These are phyloP conservation scores for Metarhizium rileyi DNA, from an alignment of 2,329 filamentous ascomycete species.

Conservation along the genomic window DNA sequence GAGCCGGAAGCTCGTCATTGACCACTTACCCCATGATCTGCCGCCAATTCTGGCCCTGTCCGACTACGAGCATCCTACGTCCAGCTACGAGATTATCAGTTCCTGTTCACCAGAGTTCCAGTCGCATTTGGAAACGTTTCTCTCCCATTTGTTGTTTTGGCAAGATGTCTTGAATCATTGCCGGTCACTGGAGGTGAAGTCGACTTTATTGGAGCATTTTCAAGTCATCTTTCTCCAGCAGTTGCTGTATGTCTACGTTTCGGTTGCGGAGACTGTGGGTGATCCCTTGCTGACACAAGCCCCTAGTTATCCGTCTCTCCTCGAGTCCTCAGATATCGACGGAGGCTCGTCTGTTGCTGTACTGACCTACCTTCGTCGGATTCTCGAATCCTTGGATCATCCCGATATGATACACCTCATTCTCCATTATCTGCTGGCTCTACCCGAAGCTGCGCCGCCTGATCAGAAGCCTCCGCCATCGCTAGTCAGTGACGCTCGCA, in stretches of 20 bases:
- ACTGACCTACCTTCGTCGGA: slow-evolving; percentile 81
- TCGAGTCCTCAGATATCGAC: slow-evolving; percentile 95
- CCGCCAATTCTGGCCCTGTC: slow-evolving; percentile 82
- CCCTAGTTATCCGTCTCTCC: slow-evolving; percentile 76
- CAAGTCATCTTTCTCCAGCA: slow-evolving; percentile 95
- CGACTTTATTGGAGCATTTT: slow-evolving; percentile 90
- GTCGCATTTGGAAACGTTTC: slow-evolving; percentile 82
- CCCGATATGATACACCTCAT: slow-evolving; percentile 92
- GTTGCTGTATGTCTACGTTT: slow-evolving; percentile 68
- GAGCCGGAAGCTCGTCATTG: slow-evolving; percentile 70
- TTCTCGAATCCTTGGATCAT: slow-evolving; percentile 84
- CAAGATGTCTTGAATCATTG: slow-evolving; percentile 97
- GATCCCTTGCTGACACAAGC: neutral
- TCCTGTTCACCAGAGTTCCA: slow-evolving; percentile 68
- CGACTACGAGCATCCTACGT: slow-evolving; percentile 69
- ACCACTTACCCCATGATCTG: slow-evolving; percentile 62
- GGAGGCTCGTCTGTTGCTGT: slow-evolving; percentile 95
- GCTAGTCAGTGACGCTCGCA: slow-evolving; percentile 58
- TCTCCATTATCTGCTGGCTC: slow-evolving; percentile 79
- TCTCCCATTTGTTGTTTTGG: slow-evolving; percentile 95
- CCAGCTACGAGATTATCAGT: slow-evolving; percentile 61
- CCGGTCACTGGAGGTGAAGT: slow-evolving; percentile 81
- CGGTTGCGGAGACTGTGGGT: neutral
- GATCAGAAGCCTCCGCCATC: slow-evolving; percentile 32
- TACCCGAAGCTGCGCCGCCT: slow-evolving; percentile 47